Evolutionary conservation across 257 asterid species (phyloP).

Genomic region (Solanum gracilifrons): DNA sequence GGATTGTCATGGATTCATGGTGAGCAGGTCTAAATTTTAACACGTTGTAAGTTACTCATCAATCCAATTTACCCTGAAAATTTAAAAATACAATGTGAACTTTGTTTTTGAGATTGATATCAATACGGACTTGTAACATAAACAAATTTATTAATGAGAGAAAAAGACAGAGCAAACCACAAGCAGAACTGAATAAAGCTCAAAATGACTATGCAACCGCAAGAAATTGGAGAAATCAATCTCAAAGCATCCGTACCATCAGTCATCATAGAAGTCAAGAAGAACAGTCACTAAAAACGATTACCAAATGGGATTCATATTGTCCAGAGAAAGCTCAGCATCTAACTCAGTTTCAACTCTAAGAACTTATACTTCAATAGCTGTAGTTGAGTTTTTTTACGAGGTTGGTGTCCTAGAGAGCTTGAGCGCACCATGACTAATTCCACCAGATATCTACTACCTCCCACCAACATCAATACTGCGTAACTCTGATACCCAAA

Average conservation of each 20-base stretch:
- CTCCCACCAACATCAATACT: neutral
- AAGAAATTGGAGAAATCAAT: neutral
- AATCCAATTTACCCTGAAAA: neutral
- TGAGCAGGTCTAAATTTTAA: neutral
- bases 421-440: neutral
- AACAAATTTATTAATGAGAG: neutral
- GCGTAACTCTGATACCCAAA: neutral
- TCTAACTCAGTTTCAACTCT: neutral
- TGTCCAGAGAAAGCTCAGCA: neutral
- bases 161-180: neutral
- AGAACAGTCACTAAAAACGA: neutral
- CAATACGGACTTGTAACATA: neutral
- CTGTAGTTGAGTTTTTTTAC: neutral
- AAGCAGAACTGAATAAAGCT: neutral
- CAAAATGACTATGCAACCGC: neutral
- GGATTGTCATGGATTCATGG: neutral
- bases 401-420: neutral
- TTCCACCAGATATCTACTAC: neutral
- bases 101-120: neutral
- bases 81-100: neutral
- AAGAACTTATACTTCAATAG: neutral
- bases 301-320: neutral
- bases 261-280: neutral
- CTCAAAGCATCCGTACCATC: neutral
- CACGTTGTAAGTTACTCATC: neutral